Evolutionary conservation across 306 rosid genomes (phyloP).

Genomic region (Cercis canadensis): DNA sequence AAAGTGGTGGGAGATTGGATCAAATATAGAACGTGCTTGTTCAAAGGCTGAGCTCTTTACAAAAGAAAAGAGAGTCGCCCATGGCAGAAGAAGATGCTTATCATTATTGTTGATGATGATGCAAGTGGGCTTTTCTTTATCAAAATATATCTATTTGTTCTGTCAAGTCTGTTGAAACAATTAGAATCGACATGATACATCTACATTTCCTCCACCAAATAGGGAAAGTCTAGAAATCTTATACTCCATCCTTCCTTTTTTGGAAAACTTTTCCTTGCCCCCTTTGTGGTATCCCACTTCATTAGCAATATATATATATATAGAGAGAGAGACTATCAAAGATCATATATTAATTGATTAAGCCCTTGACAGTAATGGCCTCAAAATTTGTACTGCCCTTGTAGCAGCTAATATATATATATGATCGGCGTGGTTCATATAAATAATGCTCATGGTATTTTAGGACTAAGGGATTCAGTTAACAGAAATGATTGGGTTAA

Average conservation of each 20-base stretch:
- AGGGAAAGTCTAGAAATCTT: constrained; percentile 46
- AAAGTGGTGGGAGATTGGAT: constrained; percentile 40
- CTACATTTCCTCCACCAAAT: constrained; percentile 48
- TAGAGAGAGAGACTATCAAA: no score
- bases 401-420: constrained; percentile 3
- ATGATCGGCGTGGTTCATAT: constrained; percentile 31
- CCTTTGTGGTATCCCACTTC: constrained; percentile 45
- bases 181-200: constrained; percentile 32
- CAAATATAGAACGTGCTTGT: constrained; percentile 33
- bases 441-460: not conserved
- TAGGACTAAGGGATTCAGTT: constrained; percentile 1
- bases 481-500: constrained; percentile 32
- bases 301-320: constrained; percentile 7
- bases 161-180: constrained; percentile 21
- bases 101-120: constrained; percentile 37
- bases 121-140: constrained; percentile 41
- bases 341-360: constrained; percentile 25
- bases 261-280: constrained; percentile 46
- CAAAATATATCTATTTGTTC: constrained; percentile 13
- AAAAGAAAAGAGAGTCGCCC: constrained; percentile 16
- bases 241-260: constrained; percentile 42
- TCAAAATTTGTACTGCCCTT: constrained; percentile 15
- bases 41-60: constrained; percentile 24
- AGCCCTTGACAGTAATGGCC: constrained; percentile 6
- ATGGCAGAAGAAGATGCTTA: constrained; percentile 47